Percentiles rank a stretch among this genome's conserved stretches.
Conservation (phyloP, 768 basidiomycete genomes). For the Serpula lacrymans region DNA sequence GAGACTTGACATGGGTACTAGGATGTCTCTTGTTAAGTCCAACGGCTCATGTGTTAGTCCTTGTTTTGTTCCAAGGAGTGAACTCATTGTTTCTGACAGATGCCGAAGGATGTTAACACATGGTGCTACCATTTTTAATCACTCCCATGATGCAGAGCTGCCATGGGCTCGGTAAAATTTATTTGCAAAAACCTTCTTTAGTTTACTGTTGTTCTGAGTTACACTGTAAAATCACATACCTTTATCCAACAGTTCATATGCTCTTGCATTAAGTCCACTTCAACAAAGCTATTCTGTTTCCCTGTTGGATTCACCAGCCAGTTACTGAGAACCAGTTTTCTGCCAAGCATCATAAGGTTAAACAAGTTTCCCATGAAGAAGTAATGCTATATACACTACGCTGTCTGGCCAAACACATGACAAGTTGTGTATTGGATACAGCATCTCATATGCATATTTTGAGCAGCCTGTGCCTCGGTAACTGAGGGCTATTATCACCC, state of each 20-base stretch:
- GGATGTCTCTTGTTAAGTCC: slow-evolving; percentile 18
- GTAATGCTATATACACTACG: too few species aligned
- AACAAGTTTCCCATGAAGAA: too few species aligned
- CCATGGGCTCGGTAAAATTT: slow-evolving; percentile 23
- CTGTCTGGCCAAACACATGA: slow-evolving; percentile 19
- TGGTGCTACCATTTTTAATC: slow-evolving; percentile 22
- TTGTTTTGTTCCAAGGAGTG: slow-evolving; percentile 16
- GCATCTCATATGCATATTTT: slow-evolving; percentile 34
- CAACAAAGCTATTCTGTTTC: slow-evolving; percentile 20
- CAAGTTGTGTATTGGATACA: slow-evolving; percentile 26
- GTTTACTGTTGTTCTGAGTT: too few species aligned
- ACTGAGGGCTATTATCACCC: slow-evolving; percentile 22
- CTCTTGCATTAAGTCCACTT: slow-evolving; percentile 30
- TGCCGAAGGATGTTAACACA: slow-evolving; percentile 20
- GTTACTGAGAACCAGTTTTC: slow-evolving; percentile 24
- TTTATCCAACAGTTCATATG: slow-evolving; percentile 33
- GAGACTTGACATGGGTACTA: slow-evolving; percentile 19
- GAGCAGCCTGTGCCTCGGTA: slow-evolving; percentile 29
- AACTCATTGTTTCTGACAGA: slow-evolving; percentile 15
- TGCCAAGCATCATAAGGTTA: too few species aligned
- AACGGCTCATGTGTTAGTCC: slow-evolving; percentile 14
- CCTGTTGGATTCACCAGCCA: slow-evolving; percentile 33
- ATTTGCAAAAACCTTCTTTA: too few species aligned
- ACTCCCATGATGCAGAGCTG: slow-evolving; percentile 23
- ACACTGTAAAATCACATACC: too few species aligned